Base-by-base conservation (phyloP, 441 rosid species). In the Dalechampia spathulata region DNA sequence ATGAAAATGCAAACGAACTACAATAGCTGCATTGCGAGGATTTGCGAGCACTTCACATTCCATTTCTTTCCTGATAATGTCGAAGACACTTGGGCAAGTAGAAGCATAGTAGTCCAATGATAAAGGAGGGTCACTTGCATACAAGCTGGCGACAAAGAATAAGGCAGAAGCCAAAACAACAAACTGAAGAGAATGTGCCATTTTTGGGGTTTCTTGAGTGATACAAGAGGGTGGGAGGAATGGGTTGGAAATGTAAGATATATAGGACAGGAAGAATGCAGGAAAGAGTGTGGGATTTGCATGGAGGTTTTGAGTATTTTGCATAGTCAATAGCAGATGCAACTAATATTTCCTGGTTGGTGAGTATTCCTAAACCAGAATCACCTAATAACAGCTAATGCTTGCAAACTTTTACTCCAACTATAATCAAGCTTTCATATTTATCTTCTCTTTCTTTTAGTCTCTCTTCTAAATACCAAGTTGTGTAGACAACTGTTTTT, bases 1-100 rank as follows among this genome's bases (percentile, higher is more conserved):
- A 5, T 92, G 97, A 75, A 92, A 86, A 72, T 92, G 97, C 40
- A 92, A 51, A 15, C 96, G 83, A 8, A 86, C 56, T 3, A 81
- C 8, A 43, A 81, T 51, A 58, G 98, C 96, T 6, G 99, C 96
- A 47, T 78, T 92, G 7, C 85, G 81, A 0, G 96, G 96, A 77
- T 92, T 86, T 1, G 80, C 72, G 4, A 78, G 74, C 44, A 92
- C 94, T 20, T 79, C 86, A 27, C 85, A 85, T 65, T 80, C 94
- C 90, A 82, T 86, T 72, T 86, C 96, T 62, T 82, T 78, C 71
- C 62, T 80, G 51, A 89, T 66, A 34, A 85, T 72, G 30, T 85
- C 85, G 19, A 78, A 75, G 43, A 66, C 81, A 8, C 66, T 59
- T 0, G 96, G 97, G 67, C 97, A 89, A 15, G 87, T 70, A 21